phyloP scores from a whole-genome alignment of 257 asterid species.

The Scutellaria minor region DNA sequence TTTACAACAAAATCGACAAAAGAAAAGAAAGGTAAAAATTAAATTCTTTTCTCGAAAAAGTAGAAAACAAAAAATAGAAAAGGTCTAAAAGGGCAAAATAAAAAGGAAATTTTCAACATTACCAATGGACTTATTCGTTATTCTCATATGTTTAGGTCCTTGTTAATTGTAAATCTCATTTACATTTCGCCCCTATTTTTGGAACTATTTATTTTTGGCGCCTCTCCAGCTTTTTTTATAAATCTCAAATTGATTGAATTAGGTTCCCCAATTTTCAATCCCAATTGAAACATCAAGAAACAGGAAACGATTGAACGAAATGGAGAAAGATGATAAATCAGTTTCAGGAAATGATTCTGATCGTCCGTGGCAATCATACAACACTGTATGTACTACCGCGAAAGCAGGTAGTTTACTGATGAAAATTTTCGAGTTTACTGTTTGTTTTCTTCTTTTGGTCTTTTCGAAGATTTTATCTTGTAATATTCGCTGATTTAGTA shows the following conservation, averaged over 20 bases:
- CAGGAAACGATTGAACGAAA: slow-evolving; percentile 22
- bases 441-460: neutral
- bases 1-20: too few species aligned
- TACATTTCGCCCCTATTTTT: neutral
- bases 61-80: too few species aligned
- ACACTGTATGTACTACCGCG: slow-evolving; percentile 83
- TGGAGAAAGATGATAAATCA: slow-evolving; percentile 51
- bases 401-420: slow-evolving; percentile 73
- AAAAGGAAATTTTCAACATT: neutral
- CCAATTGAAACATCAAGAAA: slow-evolving; percentile 5
- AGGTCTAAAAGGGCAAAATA: neutral
- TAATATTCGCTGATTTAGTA: neutral
- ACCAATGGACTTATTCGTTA: neutral
- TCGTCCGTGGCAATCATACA: slow-evolving; percentile 96
- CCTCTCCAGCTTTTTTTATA: slow-evolving; percentile 18
- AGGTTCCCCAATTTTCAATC: slow-evolving; percentile 23
- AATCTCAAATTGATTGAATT: slow-evolving; percentile 8
- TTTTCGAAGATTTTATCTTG: neutral
- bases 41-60: too few species aligned
- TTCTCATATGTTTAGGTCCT: slow-evolving; percentile 14
- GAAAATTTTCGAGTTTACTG: neutral
- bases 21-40: too few species aligned
- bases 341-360: slow-evolving; percentile 43
- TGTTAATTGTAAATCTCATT: slow-evolving; percentile 2
- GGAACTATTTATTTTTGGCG: slow-evolving; percentile 36